These are phyloP conservation scores for Tricholoma flavovirens DNA, from an alignment of 768 basidiomycete genomes.

Conservation along the genomic window DNA sequence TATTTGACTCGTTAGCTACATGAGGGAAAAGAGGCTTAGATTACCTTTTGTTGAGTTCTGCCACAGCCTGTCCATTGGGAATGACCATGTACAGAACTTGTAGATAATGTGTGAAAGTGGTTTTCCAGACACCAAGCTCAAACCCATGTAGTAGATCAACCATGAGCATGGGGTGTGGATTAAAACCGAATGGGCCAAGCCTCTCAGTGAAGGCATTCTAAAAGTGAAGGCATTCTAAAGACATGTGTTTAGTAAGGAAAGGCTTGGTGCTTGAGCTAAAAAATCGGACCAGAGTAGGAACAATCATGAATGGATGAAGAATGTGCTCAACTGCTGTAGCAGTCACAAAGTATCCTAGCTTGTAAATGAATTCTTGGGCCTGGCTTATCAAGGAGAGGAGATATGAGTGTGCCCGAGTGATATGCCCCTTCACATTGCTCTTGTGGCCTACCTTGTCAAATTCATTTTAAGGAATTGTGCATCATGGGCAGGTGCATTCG, in stretches of 20 bases:
- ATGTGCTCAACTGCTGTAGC: no score
- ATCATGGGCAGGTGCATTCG: no score
- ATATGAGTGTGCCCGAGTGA: no score
- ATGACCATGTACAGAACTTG: slow-evolving; percentile 17
- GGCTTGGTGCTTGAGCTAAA: background rate
- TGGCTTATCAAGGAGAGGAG: no score
- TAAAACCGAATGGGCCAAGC: slow-evolving; percentile 8
- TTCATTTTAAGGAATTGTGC: background rate
- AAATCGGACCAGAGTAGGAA: background rate
- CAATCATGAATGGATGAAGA: background rate
- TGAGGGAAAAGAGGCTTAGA: background rate
- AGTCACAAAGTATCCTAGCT: no score
- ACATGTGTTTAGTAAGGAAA: no score
- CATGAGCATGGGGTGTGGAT: slow-evolving; percentile 15
- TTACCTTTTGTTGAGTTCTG: slow-evolving; percentile 2
- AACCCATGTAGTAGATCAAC: slow-evolving; percentile 30
- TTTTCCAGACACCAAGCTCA: slow-evolving; percentile 30
- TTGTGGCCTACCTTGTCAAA: no score
- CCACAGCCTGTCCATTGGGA: background rate
- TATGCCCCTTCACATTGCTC: no score
- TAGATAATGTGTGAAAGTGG: slow-evolving; percentile 25
- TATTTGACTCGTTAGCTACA: slow-evolving; percentile 20
- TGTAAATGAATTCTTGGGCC: no score
- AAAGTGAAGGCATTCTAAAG: background rate
- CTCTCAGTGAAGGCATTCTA: slow-evolving; percentile 32